These are phyloP conservation scores for Dicorynia guianensis DNA, from an alignment of 306 rosid species.

Conservation along the genomic window DNA sequence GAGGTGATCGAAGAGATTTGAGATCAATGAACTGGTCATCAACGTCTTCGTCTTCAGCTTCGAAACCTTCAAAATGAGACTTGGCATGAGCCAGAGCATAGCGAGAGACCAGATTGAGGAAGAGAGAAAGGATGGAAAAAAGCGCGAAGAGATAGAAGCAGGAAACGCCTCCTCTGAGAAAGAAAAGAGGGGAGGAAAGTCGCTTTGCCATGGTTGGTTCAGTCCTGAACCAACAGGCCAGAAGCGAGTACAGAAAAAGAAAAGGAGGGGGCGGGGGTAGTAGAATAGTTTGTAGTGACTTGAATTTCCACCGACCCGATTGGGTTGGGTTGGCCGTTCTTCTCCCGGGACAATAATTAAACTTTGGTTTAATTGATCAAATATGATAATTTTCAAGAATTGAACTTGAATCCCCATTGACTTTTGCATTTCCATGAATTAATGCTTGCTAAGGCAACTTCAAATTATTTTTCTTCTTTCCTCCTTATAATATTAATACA, in stretches of 20 bases:
- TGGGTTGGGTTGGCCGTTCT: neutral
- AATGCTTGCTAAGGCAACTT: too few species aligned
- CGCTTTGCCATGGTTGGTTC: constrained; percentile 33
- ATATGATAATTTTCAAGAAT: too few species aligned
- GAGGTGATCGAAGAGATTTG: constrained; percentile 64
- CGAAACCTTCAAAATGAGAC: constrained; percentile 93
- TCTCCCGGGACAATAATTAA: neutral
- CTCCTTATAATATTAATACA: too few species aligned
- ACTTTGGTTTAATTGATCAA: too few species aligned
- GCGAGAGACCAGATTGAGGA: constrained; percentile 41
- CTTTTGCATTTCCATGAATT: too few species aligned
- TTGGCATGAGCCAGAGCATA: constrained; percentile 47
- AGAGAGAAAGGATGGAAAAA: constrained; percentile 34
- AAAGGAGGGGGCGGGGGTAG: too few species aligned
- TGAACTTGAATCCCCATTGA: too few species aligned
- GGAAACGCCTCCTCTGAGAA: neutral
- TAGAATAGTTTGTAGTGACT: too few species aligned
- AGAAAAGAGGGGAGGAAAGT: constrained; percentile 13
- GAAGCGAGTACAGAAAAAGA: neutral
- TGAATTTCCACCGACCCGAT: neutral
- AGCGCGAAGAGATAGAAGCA: constrained; percentile 3
- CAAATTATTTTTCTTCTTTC: too few species aligned
- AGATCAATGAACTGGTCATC: constrained; percentile 61
- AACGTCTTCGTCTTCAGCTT: constrained; percentile 64
- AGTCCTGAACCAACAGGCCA: neutral